A percentile compares a stretch with the other conserved stretches of the same genome.
Evolutionary conservation across 2,329 filamentous ascomycete species (phyloP).

Genomic region (Fusarium foetens): DNA sequence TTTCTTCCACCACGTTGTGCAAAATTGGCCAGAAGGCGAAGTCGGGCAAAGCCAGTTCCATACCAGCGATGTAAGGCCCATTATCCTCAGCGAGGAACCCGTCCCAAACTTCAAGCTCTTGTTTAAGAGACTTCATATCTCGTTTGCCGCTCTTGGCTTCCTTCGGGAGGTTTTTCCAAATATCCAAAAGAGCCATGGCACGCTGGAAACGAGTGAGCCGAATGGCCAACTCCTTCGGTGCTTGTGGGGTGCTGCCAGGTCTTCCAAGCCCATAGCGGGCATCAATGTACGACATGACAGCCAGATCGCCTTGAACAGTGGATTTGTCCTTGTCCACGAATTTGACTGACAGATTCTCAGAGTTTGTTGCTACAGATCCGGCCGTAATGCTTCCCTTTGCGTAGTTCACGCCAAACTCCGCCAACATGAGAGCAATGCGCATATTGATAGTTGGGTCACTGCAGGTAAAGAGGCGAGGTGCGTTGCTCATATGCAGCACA

Average conservation of each 20-base stretch:
- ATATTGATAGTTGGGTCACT: slow-evolving; percentile 59
- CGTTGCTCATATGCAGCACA: slow-evolving; percentile 73
- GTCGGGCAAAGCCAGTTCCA: slow-evolving; percentile 58
- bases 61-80: slow-evolving; percentile 58
- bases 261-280: slow-evolving; percentile 56
- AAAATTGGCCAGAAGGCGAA: slow-evolving; percentile 68
- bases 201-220: slow-evolving; percentile 56
- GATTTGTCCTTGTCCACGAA: slow-evolving; percentile 68
- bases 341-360: slow-evolving; percentile 50
- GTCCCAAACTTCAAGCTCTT: slow-evolving; percentile 56
- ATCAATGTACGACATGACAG: slow-evolving; percentile 71
- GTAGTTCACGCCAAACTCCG: slow-evolving; percentile 58
- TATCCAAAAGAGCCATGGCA: slow-evolving; percentile 49
- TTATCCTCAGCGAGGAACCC: slow-evolving; percentile 46
- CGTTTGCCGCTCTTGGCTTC: slow-evolving; percentile 6
- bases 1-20: slow-evolving; percentile 54
- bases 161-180: slow-evolving; percentile 46
- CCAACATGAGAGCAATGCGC: slow-evolving; percentile 62
- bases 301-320: slow-evolving; percentile 59
- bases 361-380: slow-evolving; percentile 10
- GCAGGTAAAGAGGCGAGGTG: slow-evolving; percentile 63
- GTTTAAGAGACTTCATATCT: slow-evolving; percentile 40
- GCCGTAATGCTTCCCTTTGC: slow-evolving; percentile 57
- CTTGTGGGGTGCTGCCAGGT: slow-evolving; percentile 36
- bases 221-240: slow-evolving; percentile 48